Evolutionary conservation across 164 flowering plant species (phyloP), one percentile per base, ranked within the genome.

Genomic region (Litsea cubeba): DNA sequence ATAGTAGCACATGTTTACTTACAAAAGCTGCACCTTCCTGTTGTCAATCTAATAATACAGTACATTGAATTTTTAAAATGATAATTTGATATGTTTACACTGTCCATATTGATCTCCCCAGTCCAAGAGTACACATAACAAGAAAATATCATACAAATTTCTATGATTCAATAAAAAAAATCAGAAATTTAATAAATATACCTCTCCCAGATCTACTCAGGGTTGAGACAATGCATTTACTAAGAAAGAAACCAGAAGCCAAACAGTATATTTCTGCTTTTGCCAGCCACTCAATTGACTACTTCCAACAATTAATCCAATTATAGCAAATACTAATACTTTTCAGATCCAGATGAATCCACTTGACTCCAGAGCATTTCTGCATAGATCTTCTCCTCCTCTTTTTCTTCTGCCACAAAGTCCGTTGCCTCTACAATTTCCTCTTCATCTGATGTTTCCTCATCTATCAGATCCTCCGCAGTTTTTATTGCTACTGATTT

Each of bases 351-450:
- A 2, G 85, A 82, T 60, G 89, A 87, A 73, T 87, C 95, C 57
- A 91, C 89, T 82, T 89, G 93, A 77, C 84, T 85, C 98, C 98
- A 92, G 2, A 94, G 86, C 54, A 72, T 76, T 70, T 89, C 88
- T 5, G 94, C 96, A 75, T 89, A 94, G 62, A 81, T 87, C 76
- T 85, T 89, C 28, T 90, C 97, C 70, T 94, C 93, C 75, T 88
- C 91, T 68, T 79, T 85, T 80, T 88, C 88, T 77, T 81, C 82
- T 4, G 49, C 68, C 25, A 80, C 82, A 77, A 60, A 79, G 46
- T 79, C 81, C 22, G 72, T 70, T 67, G 75, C 77, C 49, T 81
- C 60, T 46, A 68, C 75, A 46, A 73, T 78, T 68, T 67, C 79
- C 72, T 84, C 90, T 62, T 87, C 93, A 70, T 85, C 90, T 6